Percentiles rank a stretch among this genome's conserved stretches.
Evolutionary conservation across 78 protist genomes (phyloP).

Genomic region (Dictyostelium citrinum): DNA sequence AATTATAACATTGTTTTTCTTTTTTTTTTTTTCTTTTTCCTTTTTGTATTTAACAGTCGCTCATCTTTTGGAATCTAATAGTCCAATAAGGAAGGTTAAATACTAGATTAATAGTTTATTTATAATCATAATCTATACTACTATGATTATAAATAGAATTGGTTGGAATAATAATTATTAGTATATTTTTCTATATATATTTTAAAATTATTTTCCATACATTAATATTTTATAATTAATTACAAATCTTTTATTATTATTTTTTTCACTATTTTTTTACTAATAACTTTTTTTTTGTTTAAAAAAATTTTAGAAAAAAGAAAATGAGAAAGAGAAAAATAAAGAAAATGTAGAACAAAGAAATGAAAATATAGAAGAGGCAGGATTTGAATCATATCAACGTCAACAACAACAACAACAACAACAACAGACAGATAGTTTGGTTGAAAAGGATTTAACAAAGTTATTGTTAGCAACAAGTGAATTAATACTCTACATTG

Average conservation of each 20-base stretch:
- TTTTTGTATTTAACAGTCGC: neutral
- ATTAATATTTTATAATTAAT: neutral
- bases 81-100: conserved; percentile 4
- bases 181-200: neutral
- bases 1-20: neutral
- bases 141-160: neutral
- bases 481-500: conserved; percentile 49
- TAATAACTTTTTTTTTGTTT: neutral
- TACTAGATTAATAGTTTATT: neutral
- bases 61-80: neutral
- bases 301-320: neutral
- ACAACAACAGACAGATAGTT: neutral
- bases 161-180: neutral
- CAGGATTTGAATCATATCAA: neutral
- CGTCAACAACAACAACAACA: neutral
- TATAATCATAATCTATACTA: neutral
- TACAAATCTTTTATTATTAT: neutral
- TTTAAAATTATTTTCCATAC: neutral
- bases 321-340: conserved; percentile 13
- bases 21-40: neutral
- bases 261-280: neutral
- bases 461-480: conserved; percentile 72
- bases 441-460: conserved; percentile 43
- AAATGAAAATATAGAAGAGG: neutral
- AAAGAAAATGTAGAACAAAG: neutral